These are phyloP conservation scores for Solioccasus polychromus DNA, from an alignment of 768 basidiomycete species.

Conservation along the genomic window DNA sequence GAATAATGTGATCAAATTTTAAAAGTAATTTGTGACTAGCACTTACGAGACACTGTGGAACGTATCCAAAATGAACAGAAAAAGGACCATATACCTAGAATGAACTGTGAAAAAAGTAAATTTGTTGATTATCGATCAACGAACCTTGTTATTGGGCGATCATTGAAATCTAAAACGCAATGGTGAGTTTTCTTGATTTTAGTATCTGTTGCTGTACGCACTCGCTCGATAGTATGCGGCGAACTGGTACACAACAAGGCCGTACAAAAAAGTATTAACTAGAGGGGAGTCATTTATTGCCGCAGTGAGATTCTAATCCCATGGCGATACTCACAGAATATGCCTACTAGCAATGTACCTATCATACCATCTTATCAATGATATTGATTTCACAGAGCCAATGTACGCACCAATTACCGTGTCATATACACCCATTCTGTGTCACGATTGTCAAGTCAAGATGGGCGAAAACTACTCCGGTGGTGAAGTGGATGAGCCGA, in stretches of 20 bases:
- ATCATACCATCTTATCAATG: neutral
- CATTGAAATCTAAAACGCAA: slow-evolving; percentile 13
- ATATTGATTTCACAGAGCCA: neutral
- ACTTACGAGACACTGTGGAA: slow-evolving; percentile 20
- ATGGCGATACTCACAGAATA: slow-evolving; percentile 21
- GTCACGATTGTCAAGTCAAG: too few relatives aligned
- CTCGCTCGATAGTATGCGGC: slow-evolving; percentile 32
- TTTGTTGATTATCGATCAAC: neutral
- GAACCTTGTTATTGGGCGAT: slow-evolving; percentile 8
- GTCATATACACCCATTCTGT: slow-evolving; percentile 6
- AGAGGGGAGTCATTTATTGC: neutral
- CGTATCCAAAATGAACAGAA: slow-evolving; percentile 19
- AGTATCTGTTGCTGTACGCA: neutral
- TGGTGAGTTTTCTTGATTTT: too few relatives aligned
- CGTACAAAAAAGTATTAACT: slow-evolving; percentile 35
- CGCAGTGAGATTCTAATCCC: too few relatives aligned
- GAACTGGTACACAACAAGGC: slow-evolving; percentile 43
- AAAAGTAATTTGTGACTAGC: rapidly evolving
- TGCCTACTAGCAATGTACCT: slow-evolving; percentile 20
- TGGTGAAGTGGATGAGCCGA: too few relatives aligned
- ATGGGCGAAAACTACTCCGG: too few relatives aligned
- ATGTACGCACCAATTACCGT: slow-evolving; percentile 7
- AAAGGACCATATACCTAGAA: slow-evolving; percentile 14
- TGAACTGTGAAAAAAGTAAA: neutral
- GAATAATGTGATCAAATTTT: neutral